Conservation (phyloP, 176 grass and related monocot genomes). For the Oryza australiensis region DNA sequence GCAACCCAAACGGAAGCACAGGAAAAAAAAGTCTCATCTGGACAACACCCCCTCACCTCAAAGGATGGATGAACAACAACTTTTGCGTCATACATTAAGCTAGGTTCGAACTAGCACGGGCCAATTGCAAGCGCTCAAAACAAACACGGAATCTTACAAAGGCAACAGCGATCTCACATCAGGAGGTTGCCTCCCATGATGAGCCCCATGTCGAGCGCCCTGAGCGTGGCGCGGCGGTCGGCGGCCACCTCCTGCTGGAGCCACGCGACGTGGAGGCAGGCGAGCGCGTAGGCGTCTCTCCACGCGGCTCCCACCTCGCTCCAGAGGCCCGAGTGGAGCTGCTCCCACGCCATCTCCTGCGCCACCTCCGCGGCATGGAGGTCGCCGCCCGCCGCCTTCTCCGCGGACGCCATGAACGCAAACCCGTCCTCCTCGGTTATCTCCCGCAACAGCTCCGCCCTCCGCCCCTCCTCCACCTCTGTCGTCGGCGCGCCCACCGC, state of each 20-base stretch:
- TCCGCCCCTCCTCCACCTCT: slow-evolving; percentile 19
- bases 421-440: slow-evolving; percentile 79
- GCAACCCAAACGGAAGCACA: too few relatives aligned
- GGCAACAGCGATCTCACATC: slow-evolving; percentile 54
- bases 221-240: slow-evolving; percentile 50
- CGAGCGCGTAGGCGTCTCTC: slow-evolving; percentile 90
- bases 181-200: slow-evolving; percentile 80
- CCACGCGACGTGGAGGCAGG: slow-evolving; percentile 84
- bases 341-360: slow-evolving; percentile 96
- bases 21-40: too few relatives aligned
- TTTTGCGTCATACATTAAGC: too few relatives aligned
- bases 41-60: too few relatives aligned
- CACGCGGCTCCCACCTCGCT: slow-evolving; percentile 62
- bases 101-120: not conserved
- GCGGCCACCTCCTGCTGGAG: slow-evolving; percentile 31
- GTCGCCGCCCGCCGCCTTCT: slow-evolving; percentile 70
- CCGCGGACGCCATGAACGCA: slow-evolving; percentile 75
- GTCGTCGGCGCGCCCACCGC: not conserved
- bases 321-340: slow-evolving; percentile 91
- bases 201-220: slow-evolving; percentile 89
- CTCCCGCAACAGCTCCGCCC: slow-evolving; percentile 48
- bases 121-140: not conserved
- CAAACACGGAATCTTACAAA: slow-evolving; percentile 30
- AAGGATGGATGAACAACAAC: too few relatives aligned
- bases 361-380: slow-evolving; percentile 83